Evolutionary conservation across 1,139 yeast species (phyloP).

Genomic region (Yamadazyma pseudoaaseri): DNA sequence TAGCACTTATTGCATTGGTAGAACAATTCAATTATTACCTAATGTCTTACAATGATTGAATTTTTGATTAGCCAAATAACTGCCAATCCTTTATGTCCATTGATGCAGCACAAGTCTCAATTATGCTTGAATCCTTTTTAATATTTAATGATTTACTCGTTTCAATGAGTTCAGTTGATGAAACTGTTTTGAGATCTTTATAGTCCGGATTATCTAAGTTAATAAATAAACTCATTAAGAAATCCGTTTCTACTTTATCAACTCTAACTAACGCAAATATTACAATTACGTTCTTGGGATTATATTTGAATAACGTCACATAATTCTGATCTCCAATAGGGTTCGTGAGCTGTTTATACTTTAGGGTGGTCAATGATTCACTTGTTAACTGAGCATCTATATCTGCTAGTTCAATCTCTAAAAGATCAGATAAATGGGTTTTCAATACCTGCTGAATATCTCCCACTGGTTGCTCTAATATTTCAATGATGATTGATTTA

Average conservation of each 20-base stretch:
- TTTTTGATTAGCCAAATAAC: conserved; percentile 40
- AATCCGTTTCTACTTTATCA: conserved; percentile 54
- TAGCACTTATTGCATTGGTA: conserved; percentile 16
- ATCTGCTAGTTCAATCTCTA: conserved; percentile 18
- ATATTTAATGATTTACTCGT: conserved; percentile 12
- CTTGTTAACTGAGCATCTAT: conserved; percentile 3
- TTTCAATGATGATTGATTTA: conserved; percentile 68
- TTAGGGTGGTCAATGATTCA: background rate
- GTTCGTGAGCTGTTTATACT: background rate
- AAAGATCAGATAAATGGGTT: conserved; percentile 43
- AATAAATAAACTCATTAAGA: conserved; percentile 43
- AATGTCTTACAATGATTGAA: background rate
- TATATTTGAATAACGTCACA: conserved; percentile 7
- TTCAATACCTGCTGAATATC: conserved; percentile 35
- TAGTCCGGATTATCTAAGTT: conserved; percentile 4
- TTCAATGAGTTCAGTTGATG: conserved; percentile 8
- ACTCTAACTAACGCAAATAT: conserved; percentile 52
- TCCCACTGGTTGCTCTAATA: conserved; percentile 52
- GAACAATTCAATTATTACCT: conserved; percentile 8
- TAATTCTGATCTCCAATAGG: conserved; percentile 4
- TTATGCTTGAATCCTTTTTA: conserved; percentile 20
- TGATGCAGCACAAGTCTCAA: conserved; percentile 14
- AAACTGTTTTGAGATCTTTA: conserved; percentile 1
- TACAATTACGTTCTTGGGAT: conserved; percentile 2
- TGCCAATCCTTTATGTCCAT: conserved; percentile 42